Conservation (phyloP, 2,329 filamentous ascomycete species). For the Penicillium sp. region DNA sequence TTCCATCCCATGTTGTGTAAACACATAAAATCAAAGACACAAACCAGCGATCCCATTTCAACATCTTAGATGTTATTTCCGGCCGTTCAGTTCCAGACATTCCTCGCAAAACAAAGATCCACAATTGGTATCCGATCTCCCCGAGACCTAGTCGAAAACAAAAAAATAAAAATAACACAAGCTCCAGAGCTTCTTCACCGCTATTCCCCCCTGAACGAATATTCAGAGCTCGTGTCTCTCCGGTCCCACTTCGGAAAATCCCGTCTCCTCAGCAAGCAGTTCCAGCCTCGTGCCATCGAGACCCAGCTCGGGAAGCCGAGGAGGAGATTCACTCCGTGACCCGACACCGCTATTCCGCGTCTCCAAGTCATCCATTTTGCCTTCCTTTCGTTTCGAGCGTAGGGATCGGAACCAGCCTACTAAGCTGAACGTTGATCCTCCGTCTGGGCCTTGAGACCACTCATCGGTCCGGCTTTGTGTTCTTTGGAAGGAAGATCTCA, state of each 20-base stretch:
- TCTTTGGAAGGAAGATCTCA: not conserved
- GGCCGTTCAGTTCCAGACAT: not conserved
- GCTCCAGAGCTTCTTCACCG: not conserved
- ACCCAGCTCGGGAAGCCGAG: constrained; percentile 3
- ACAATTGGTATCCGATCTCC: not conserved
- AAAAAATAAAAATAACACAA: not conserved
- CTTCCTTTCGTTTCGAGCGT: not conserved
- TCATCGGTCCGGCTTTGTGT: not conserved
- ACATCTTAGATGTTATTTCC: not conserved
- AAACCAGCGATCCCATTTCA: not conserved
- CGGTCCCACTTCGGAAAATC: not conserved
- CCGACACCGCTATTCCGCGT: not conserved
- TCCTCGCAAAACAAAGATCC: not conserved
- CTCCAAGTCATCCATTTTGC: not conserved
- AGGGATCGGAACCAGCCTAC: not conserved
- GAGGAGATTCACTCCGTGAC: not conserved
- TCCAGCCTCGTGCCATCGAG: not conserved
- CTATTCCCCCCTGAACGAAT: not conserved
- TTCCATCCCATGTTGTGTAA: not conserved
- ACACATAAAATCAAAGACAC: not conserved
- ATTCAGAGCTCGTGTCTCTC: not conserved
- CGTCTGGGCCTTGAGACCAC: not conserved
- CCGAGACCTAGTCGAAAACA: not conserved
- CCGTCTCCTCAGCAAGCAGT: not conserved
- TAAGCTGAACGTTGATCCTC: not conserved